Evolutionary conservation across 1,284 basidiomycete species (phyloP), one percentile per base, ranked within the genome.

Genomic region (Tilletiaria anomala): DNA sequence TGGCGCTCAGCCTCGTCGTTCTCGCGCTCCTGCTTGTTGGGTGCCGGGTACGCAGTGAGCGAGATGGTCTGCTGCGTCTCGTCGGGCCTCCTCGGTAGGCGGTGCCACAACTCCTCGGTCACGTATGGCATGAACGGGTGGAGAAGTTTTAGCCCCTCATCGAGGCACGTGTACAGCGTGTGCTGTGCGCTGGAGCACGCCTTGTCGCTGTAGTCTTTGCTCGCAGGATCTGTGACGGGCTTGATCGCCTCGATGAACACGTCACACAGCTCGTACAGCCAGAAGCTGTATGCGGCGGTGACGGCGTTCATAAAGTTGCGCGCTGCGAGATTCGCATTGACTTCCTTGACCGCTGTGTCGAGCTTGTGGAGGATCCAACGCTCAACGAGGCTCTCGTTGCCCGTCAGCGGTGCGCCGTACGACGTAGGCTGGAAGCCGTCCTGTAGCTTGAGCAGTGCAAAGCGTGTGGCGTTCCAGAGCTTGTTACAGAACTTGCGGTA

Each of bases 111-210:
- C 69, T 97, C 93, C 70, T 99, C 93, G 1, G 91, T 96, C 33
- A 99, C 87, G 68, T 82, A 97, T 1, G 93, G 93, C 93, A 97
- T 97, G 73, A 96, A 91, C 1, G 93, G 91, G 69, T 97, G 93
- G 11, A 97, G 73, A 6, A 99, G 73, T 37, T 80, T 78, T 39
- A 97, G 73, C 10, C 91, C 93, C 44, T 80, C 71, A 58, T 99
- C 93, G 32, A 97, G 74, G 66, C 86, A 89, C 11, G 83, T 91
- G 69, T 96, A 96, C 35, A 99, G 72, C 0, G 91, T 97, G 70
- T 97, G 84, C 68, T 94, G 89, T 11, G 89, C 84, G 5, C 88
- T 94, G 37, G 73, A 73, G 42, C 80, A 77, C 1, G 80, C 79
- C 18, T 76, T 75, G 19, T 78, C 76, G n/a, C n/a, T n/a, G n/a